phyloP scores from a whole-genome alignment of 768 basidiomycete species.

The Pisolithus tinctorius region DNA sequence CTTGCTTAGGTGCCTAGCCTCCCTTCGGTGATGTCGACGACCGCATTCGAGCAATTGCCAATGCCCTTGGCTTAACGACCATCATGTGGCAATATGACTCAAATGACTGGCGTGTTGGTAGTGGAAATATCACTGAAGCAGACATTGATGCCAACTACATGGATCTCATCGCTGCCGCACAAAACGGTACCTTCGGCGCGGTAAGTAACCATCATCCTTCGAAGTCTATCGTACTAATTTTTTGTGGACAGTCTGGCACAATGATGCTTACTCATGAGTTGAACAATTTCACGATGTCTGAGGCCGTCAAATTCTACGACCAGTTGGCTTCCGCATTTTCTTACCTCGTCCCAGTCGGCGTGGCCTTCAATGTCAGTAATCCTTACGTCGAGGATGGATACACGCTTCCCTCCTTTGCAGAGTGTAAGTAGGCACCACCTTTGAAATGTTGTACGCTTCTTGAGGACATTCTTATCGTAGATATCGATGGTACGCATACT shows the following conservation, averaged over 20 bases:
- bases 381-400: constrained; percentile 47
- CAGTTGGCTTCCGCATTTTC: constrained; percentile 39
- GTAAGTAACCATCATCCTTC: constrained; percentile 18
- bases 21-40: constrained; percentile 69
- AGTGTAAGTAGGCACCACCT: constrained; percentile 1
- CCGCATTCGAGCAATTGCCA: constrained; percentile 65
- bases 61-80: constrained; percentile 60
- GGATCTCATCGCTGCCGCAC: constrained; percentile 40
- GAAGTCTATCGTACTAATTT: neutral
- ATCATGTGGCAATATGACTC: constrained; percentile 70
- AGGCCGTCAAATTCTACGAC: constrained; percentile 47
- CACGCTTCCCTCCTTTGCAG: constrained; percentile 23
- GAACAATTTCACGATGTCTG: constrained; percentile 55
- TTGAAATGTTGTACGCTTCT: neutral
- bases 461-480: neutral
- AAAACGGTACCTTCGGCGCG: constrained; percentile 34
- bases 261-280: constrained; percentile 56
- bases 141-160: constrained; percentile 50
- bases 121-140: constrained; percentile 35
- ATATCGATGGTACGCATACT: neutral
- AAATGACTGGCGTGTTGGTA: constrained; percentile 66
- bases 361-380: constrained; percentile 43
- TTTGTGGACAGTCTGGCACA: constrained; percentile 33
- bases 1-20: constrained; percentile 31
- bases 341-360: constrained; percentile 47